phyloP scores from a whole-genome alignment of 768 basidiomycete species.

The Chalciporus piperatus region DNA sequence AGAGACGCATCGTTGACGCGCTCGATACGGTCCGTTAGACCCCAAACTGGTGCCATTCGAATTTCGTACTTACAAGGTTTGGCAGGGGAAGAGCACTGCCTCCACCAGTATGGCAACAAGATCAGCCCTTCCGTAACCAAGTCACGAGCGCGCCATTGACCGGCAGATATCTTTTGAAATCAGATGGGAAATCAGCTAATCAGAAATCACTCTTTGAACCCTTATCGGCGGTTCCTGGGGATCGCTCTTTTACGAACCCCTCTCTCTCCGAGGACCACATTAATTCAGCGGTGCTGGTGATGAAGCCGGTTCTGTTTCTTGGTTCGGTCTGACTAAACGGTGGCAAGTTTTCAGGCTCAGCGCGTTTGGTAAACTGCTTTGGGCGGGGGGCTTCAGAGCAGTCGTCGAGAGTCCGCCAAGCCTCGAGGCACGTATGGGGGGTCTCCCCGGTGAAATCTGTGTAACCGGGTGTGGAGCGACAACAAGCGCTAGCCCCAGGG shows the following conservation, averaged over 20 bases:
- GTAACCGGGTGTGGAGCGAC: neutral
- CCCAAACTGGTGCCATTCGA: neutral
- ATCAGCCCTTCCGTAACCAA: slow-evolving; percentile 15
- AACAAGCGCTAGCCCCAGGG: neutral
- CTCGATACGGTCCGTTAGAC: neutral
- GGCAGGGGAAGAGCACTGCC: slow-evolving; percentile 17
- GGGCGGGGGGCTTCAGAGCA: no score
- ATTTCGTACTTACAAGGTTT: neutral
- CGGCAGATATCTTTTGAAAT: slow-evolving; percentile 14
- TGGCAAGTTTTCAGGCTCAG: slow-evolving; percentile 19
- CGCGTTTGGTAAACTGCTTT: neutral
- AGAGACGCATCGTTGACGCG: slow-evolving; percentile 3
- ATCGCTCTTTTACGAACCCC: slow-evolving; percentile 1
- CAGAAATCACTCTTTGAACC: neutral
- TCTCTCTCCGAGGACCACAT: slow-evolving; percentile 17
- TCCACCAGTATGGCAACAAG: slow-evolving; percentile 14
- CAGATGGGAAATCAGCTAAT: slow-evolving; percentile 8
- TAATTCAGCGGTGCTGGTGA: neutral
- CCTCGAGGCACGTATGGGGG: neutral
- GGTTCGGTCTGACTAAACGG: slow-evolving; percentile 9
- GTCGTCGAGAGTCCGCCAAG: neutral
- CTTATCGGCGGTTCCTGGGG: slow-evolving; percentile 17
- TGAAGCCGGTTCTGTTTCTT: neutral
- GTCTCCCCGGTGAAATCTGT: neutral
- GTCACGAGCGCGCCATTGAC: slow-evolving; percentile 13